phyloP scores from a whole-genome alignment of 345 rosid species.

The Salix udensis region DNA sequence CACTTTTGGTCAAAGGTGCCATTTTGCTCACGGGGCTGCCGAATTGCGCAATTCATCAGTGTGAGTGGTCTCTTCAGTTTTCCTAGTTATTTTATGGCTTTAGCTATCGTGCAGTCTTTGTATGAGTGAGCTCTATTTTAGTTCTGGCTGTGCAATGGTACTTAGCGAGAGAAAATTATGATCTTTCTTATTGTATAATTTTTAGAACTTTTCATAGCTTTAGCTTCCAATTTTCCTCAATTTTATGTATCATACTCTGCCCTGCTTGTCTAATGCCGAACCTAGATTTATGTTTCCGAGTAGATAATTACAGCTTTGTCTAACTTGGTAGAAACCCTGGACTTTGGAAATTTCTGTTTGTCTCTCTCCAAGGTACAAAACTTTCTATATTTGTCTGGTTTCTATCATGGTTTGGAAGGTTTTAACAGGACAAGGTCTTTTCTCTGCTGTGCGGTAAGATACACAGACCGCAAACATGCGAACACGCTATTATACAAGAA shows the following conservation, averaged over 20 bases:
- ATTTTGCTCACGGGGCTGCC: slow-evolving; percentile 89
- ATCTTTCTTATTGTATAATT: not conserved
- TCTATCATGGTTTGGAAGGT: too few relatives aligned
- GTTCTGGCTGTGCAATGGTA: slow-evolving; percentile 3
- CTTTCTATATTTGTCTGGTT: too few relatives aligned
- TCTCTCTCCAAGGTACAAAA: not conserved
- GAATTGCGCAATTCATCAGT: slow-evolving; percentile 56
- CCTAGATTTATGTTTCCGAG: not conserved
- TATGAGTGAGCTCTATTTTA: not conserved
- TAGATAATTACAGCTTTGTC: not conserved
- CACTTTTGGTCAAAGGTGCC: slow-evolving; percentile 84
- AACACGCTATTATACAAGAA: too few relatives aligned
- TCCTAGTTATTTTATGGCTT: not conserved
- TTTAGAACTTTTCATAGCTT: not conserved
- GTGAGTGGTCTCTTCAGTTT: not conserved
- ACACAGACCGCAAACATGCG: too few relatives aligned
- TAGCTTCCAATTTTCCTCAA: not conserved
- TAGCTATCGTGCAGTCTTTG: slow-evolving; percentile 18
- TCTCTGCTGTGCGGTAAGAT: too few relatives aligned
- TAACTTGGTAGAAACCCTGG: not conserved
- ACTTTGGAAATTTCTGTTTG: not conserved
- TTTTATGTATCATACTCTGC: not conserved
- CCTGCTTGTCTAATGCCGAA: not conserved
- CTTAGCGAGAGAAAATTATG: not conserved
- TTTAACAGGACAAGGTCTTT: too few relatives aligned